phyloP scores from a whole-genome alignment of 2,329 filamentous ascomycete genomes.

The Capronia epimyces region DNA sequence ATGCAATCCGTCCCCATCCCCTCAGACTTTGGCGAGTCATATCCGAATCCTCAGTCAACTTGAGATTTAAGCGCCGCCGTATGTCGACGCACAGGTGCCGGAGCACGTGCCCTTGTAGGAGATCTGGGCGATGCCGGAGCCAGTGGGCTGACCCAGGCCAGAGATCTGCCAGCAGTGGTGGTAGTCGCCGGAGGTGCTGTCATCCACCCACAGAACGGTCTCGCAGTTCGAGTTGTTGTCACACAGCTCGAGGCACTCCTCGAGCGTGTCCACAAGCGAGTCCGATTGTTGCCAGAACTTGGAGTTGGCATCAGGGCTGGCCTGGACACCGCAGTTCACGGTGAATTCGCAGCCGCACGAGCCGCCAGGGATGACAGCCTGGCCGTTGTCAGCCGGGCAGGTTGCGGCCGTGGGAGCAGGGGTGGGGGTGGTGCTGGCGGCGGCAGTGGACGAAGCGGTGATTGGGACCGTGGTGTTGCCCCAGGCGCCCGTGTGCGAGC shows the following conservation, averaged over 20 bases:
- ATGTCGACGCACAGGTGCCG: conserved; percentile 12
- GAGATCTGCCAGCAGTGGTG: conserved; percentile 19
- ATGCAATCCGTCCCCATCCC: too few relatives aligned
- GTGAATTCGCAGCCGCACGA: conserved; percentile 17
- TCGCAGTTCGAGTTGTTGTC: conserved; percentile 18
- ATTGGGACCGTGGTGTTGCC: neutral
- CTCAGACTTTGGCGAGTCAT: too few relatives aligned
- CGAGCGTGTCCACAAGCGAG: conserved; percentile 9
- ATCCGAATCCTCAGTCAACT: too few relatives aligned
- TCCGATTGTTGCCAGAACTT: conserved; percentile 14
- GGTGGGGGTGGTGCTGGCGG: conserved; percentile 3
- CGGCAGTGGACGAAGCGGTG: conserved; percentile 9
- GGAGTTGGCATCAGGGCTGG: conserved; percentile 3
- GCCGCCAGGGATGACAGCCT: conserved; percentile 9
- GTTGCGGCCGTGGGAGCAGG: conserved; percentile 6
- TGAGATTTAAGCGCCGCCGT: neutral
- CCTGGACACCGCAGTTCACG: conserved; percentile 18
- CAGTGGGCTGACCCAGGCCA: conserved; percentile 5
- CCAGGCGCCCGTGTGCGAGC: neutral
- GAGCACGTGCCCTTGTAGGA: conserved; percentile 20
- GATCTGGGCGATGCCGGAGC: conserved; percentile 16
- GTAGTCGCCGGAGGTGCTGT: conserved; percentile 11
- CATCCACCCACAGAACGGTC: conserved; percentile 18
- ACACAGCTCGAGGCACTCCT: conserved; percentile 16
- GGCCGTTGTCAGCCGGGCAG: conserved; percentile 16